Evolutionary conservation across 73 alveolate genomes (phyloP).

Genomic region (Paramecium biaurelia): DNA sequence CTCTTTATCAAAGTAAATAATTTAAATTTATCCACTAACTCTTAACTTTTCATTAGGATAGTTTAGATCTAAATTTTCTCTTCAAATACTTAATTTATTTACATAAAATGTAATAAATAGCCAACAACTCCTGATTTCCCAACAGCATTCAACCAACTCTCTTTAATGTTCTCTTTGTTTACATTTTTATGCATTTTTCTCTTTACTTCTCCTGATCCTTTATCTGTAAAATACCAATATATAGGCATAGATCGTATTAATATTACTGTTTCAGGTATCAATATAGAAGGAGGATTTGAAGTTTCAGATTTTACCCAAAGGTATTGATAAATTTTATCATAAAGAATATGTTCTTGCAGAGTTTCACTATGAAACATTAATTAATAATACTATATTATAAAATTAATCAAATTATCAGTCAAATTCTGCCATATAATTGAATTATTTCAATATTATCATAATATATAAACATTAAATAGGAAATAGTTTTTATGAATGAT

Average conservation of each 20-base stretch:
- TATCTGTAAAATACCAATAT: constrained; percentile 48
- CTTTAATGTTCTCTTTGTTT: constrained; percentile 27
- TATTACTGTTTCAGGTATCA: constrained; percentile 39
- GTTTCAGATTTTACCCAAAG: constrained; percentile 47
- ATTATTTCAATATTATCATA: background rate
- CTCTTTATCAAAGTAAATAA: background rate
- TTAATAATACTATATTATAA: background rate
- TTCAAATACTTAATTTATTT: background rate
- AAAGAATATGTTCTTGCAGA: constrained; percentile 30
- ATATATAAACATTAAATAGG: background rate
- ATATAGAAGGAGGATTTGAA: constrained; percentile 37
- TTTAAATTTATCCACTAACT: background rate
- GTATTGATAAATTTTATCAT: constrained; percentile 41
- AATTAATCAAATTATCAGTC: background rate
- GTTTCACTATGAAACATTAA: constrained; percentile 19
- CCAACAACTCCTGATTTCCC: constrained; percentile 51
- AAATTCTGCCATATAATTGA: background rate
- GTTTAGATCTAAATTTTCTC: constrained; percentile 42
- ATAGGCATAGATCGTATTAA: constrained; percentile 40
- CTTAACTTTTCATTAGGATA: constrained; percentile 11
- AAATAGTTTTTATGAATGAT: too few species aligned
- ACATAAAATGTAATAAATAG: constrained; percentile 44
- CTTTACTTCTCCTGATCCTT: constrained; percentile 11
- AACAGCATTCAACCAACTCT: background rate
- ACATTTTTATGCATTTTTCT: constrained; percentile 27